Evolutionary conservation across 1,284 basidiomycete genomes (phyloP), one percentile per base, ranked within the genome.

Genomic region (Apiotrichum gamsii): DNA sequence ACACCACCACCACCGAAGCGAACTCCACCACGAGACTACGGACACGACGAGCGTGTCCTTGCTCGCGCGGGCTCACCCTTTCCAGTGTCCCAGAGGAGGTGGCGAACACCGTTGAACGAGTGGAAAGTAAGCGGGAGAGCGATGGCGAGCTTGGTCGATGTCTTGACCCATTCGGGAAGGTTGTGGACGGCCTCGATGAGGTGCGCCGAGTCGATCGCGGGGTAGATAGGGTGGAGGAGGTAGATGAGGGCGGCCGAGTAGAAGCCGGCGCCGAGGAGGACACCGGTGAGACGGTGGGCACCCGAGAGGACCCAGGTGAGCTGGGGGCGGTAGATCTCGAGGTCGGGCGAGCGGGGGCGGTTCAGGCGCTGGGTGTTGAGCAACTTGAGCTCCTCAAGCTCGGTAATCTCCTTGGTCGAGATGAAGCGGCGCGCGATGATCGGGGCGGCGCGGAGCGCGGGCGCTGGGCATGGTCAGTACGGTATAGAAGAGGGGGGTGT

Each of bases 301-400:
- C 94, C 90, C 14, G 90, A 95, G 3, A 74, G 78, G 47, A 84
- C 31, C 89, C 88, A 95, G 35, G 94, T 97, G 38, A 78, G 73
- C 72, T 96, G 93, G 18, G 90, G 90, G 72, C 95, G 87, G 76
- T 97, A 98, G 73, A 97, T 96, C 40, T 88, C 88, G 62, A 93
- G 85, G 72, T 96, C 90, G 19, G 95, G 94, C 62, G 85, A 87
- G 49, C 79, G 85, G 16, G 95, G 94, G 24, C 94, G 84, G 41
- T 78, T 76, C 42, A 86, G 75, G 56, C 94, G 83, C 72, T 96
- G 91, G 56, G n/a, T 71, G 77, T 98, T 94, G 56, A 97, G 77
- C 55, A 94, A 54, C 15, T 61, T 54, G 32, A 67, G 47, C 50
- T 63, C 59, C 40, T 72, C 62, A 23, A 52, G 33, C 28, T 54